A percentile compares a stretch with the other conserved stretches of the same genome.
These are phyloP conservation scores for Firmiana major DNA, from an alignment of 345 rosid species.

Conservation along the genomic window DNA sequence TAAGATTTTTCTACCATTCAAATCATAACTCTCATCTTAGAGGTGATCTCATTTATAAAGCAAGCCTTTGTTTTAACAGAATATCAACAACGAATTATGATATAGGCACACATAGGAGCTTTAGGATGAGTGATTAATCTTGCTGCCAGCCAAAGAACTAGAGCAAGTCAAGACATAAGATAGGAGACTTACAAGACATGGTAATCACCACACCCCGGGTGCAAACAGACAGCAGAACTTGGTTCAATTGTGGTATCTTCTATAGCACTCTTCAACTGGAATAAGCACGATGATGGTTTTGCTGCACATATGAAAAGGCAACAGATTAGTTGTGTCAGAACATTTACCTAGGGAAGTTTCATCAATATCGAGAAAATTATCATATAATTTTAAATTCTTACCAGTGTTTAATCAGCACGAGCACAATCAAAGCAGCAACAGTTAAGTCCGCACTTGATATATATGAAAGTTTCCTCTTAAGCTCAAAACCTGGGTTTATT, in stretches of 20 bases:
- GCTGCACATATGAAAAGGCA: constrained; percentile 36
- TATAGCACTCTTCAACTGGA: constrained; percentile 67
- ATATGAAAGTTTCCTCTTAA: too few relatives aligned
- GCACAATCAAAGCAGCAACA: too few relatives aligned
- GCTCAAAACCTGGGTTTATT: too few relatives aligned
- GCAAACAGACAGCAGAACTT: constrained; percentile 62
- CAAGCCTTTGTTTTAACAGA: too few relatives aligned
- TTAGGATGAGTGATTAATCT: background rate
- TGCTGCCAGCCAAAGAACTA: constrained; percentile 3
- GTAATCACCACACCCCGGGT: constrained; percentile 80
- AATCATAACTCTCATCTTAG: too few relatives aligned
- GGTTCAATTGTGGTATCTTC: constrained; percentile 58
- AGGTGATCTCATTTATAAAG: too few relatives aligned
- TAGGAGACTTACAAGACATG: constrained; percentile 77
- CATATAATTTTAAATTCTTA: too few relatives aligned
- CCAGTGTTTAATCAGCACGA: too few relatives aligned
- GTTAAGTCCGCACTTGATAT: too few relatives aligned
- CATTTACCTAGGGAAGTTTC: too few relatives aligned
- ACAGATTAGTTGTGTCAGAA: background rate
- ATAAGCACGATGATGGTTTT: constrained; percentile 69
- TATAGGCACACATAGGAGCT: background rate
- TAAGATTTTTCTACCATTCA: too few relatives aligned
- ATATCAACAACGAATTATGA: background rate
- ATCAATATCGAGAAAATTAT: too few relatives aligned
- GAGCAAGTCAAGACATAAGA: background rate